Evolutionary conservation across 768 basidiomycete genomes (phyloP).

Genomic region (Tephrocybe sp.): DNA sequence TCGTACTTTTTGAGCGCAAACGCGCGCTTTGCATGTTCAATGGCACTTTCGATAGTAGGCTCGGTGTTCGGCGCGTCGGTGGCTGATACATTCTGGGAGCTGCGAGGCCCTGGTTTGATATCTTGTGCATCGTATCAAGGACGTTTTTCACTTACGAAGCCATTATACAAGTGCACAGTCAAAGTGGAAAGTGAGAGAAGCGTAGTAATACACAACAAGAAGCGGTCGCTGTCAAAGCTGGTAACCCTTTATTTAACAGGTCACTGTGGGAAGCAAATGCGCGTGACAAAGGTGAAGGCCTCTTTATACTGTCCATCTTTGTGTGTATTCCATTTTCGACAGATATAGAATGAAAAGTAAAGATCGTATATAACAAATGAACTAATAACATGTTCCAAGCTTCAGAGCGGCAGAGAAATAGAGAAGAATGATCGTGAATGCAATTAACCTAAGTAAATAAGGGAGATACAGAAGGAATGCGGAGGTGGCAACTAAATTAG

Average conservation of each 20-base stretch:
- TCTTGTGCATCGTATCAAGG: background rate
- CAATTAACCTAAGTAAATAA: constrained; percentile 17
- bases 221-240: background rate
- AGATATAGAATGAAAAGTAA: constrained; percentile 1
- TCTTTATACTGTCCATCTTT: background rate
- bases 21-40: constrained; percentile 85
- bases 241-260: background rate
- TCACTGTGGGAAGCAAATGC: constrained; percentile 1
- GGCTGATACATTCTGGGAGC: constrained; percentile 8
- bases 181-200: background rate
- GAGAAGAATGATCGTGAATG: constrained; percentile 17
- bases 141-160: constrained; percentile 9
- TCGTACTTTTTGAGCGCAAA: constrained; percentile 87
- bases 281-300: constrained; percentile 3
- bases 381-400: constrained; percentile 16
- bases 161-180: constrained; percentile 2
- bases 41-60: constrained; percentile 49
- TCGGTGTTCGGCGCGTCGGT: constrained; percentile 23
- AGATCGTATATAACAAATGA: constrained; percentile 2
- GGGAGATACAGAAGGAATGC: constrained; percentile 16
- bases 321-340: too few species aligned
- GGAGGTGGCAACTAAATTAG: constrained; percentile 40
- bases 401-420: constrained; percentile 11
- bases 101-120: constrained; percentile 1
- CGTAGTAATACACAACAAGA: background rate